Evolutionary conservation across 331 rosid species (phyloP), one percentile per base, ranked within the genome.

Genomic region (Prunus yedoensis): DNA sequence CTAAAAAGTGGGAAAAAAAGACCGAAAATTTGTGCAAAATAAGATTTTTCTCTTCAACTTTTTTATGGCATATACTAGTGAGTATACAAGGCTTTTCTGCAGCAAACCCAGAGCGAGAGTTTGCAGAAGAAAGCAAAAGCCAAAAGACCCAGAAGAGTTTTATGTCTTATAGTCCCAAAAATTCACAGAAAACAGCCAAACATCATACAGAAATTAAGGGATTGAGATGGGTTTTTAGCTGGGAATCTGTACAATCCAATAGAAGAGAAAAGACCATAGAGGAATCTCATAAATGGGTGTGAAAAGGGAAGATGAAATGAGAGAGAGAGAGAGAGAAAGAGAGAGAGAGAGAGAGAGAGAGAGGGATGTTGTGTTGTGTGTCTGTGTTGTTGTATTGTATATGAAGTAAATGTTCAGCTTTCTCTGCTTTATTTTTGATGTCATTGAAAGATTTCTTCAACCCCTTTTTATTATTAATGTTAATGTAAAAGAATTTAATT

Each of bases 271-370:
- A 85, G 84, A 82, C 79, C 86, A 88, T 78, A 79, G 67, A 88
- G 92, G 96, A 92, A 92, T 95, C 92, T 89, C 88, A 85, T n/a
- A 89, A 92, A 92, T 86, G 87, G 87, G 76, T 89, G 90, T 86
- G 83, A 86, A 90, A 91, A 90, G 86, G 82, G 86, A 88, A 83
- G 91, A 87, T 80, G 84, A 85, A 92, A 90, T 84, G 85, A 75
- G 62, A 65, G 73, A 69, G 80, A 73, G 78, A 82, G 68, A 80
- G 57, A 80, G 62, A 82, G 85, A 80, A 21, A 21, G 21, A 83
- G 83, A 83, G 82, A 69, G 87, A 76, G 74, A 84, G 78, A 65
- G 85, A 66, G 74, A 77, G 62, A 78, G 74, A 84, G 78, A 65
- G 85, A 66, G 74, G 71, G 62, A 5, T 35, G 77, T 11, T 49